These are phyloP conservation scores for Melianthus villosus DNA, from an alignment of 441 rosid species.

Conservation along the genomic window DNA sequence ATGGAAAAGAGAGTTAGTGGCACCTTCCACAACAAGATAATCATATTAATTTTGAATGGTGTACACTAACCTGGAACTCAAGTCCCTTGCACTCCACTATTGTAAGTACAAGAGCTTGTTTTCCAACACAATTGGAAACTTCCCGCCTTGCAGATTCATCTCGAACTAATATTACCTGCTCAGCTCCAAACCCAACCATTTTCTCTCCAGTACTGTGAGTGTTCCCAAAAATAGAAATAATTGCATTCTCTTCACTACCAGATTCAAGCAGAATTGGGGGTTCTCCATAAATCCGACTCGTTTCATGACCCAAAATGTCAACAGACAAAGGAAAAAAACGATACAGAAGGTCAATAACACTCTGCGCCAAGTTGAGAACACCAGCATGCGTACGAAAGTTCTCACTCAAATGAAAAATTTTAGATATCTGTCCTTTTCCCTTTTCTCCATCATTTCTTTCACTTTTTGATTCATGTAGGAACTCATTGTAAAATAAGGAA, in stretches of 20 bases:
- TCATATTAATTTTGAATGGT: background rate
- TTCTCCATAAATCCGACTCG: constrained; percentile 30
- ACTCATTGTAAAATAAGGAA: constrained; percentile 20
- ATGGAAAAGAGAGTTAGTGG: background rate
- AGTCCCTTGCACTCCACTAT: constrained; percentile 39
- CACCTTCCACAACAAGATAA: background rate
- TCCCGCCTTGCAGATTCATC: constrained; percentile 26
- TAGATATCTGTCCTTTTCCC: constrained; percentile 26
- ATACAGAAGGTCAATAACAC: constrained; percentile 33
- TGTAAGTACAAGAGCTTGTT: constrained; percentile 41
- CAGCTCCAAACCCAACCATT: constrained; percentile 35
- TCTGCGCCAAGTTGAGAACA: constrained; percentile 35
- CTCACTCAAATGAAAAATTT: constrained; percentile 26
- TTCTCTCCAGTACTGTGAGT: constrained; percentile 5
- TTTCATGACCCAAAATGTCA: constrained; percentile 26
- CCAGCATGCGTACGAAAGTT: constrained; percentile 48
- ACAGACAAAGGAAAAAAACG: constrained; percentile 22
- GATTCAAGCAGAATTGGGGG: constrained; percentile 29
- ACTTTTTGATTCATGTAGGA: constrained; percentile 16
- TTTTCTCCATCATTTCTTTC: constrained; percentile 7
- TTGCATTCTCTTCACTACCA: constrained; percentile 18
- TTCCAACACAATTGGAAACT: constrained; percentile 21
- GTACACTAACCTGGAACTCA: constrained; percentile 36
- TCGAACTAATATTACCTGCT: constrained; percentile 38
- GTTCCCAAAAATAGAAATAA: constrained; percentile 23